Evolutionary conservation across 169 alveolate species (phyloP), one percentile per base, ranked within the genome.

Genomic region (Perkinsus olseni): DNA sequence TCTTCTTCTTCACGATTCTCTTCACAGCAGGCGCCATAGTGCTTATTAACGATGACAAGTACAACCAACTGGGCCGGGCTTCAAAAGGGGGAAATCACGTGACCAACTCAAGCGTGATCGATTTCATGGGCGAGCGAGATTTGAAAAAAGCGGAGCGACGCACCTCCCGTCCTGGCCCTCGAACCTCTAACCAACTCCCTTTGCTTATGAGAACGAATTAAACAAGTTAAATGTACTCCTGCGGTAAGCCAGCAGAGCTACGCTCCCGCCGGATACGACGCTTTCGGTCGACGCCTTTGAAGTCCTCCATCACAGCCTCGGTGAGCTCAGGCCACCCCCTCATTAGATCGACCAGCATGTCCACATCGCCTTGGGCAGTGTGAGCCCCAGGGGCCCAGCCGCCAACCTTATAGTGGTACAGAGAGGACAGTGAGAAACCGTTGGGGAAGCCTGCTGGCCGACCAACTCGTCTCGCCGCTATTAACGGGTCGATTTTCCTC

Each of bases 1-100:
- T 97, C 96, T 99, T 95, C 99, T 98, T 98, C 97, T 98, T 98
- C 94, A 98, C 96, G 92, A 97, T 97, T 95, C 96, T 95, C 95
- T 96, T 97, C 95, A 96, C 95, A 40, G 97, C 96, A 62, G 62
- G 82, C 82, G 82, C 82, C 82, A 62, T 62, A 62, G 82, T 62
- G 82, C 82, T 62, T 62, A 40, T 3, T 40, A 62, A 62, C 82
- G 82, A 62, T 62, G 82, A 62, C 82, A 62, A 62, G 82, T 62
- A 62, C 82, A 62, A 62, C 82, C 82, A 62, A 62, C 82, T 62
- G 82, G 82, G 82, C 82, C 82, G 82, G 82, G 82, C 82, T 62
- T 62, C 37, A 24, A 62, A 62, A 62, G 82, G 34, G 34, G 82
- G 82, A 62, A 62, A 28, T 62, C 82, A 62, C 28, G 8, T 62